Conservation (phyloP, 495 filamentous ascomycete species). For the Neurospora sp. region DNA sequence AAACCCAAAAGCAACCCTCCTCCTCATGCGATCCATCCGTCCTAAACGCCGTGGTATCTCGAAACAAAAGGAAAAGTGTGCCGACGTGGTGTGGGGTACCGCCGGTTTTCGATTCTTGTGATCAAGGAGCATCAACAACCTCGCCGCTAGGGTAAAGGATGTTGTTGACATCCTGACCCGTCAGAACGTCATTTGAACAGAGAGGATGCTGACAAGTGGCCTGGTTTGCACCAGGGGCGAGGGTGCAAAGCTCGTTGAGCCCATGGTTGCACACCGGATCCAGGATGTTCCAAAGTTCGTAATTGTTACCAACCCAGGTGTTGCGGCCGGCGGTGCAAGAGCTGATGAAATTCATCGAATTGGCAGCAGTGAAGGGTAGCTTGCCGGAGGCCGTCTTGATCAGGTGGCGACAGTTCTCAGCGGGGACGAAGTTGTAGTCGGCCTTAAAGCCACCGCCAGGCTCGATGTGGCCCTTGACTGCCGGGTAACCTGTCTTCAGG, state of each 20-base stretch:
- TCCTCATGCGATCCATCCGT: background rate
- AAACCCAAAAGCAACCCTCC: background rate
- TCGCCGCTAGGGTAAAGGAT: background rate
- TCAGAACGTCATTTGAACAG: background rate
- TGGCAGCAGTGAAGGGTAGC: slow-evolving; percentile 31
- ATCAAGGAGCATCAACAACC: background rate
- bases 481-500: slow-evolving; percentile 28
- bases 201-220: fast-evolving
- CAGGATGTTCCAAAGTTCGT: slow-evolving; percentile 28
- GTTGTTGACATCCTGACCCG: background rate
- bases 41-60: background rate
- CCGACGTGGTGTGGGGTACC: background rate
- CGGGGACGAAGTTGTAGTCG: slow-evolving; percentile 24
- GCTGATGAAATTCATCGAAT: slow-evolving; percentile 33
- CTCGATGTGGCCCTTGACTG: slow-evolving; percentile 8
- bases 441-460: slow-evolving; percentile 26
- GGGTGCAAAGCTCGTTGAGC: slow-evolving; percentile 28
- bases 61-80: background rate
- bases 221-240: slow-evolving; percentile 23
- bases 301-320: slow-evolving; percentile 27
- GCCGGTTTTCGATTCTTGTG: background rate
- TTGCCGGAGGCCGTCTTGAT: slow-evolving; percentile 22
- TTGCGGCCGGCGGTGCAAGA: slow-evolving; percentile 25
- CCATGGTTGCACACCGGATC: slow-evolving; percentile 26
- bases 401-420: slow-evolving; percentile 21